Percentiles rank a stretch among this genome's conserved stretches.
Evolutionary conservation across 2,329 filamentous ascomycete genomes (phyloP).

Genomic region (Phoma sp.): DNA sequence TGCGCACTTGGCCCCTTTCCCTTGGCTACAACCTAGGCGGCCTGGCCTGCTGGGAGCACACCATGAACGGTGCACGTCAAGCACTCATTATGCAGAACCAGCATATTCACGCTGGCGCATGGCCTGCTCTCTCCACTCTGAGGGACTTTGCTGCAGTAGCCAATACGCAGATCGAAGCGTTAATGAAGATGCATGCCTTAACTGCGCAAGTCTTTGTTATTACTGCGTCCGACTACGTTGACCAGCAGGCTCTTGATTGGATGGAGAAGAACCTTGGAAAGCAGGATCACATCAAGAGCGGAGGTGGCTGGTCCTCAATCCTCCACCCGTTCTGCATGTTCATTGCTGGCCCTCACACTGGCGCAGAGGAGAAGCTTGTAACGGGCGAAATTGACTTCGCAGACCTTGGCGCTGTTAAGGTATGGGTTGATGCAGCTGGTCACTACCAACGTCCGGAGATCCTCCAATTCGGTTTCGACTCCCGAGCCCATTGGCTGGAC

Average conservation of each 20-base stretch:
- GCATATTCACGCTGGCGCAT: slow-evolving; percentile 48
- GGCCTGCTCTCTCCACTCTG: slow-evolving; percentile 47
- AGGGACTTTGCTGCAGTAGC: slow-evolving; percentile 51
- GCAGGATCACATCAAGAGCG: slow-evolving; percentile 42
- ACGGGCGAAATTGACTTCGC: slow-evolving; percentile 45
- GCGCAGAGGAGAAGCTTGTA: slow-evolving; percentile 43
- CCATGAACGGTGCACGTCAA: slow-evolving; percentile 48
- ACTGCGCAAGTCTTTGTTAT: slow-evolving; percentile 56
- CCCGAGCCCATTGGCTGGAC: slow-evolving; percentile 39
- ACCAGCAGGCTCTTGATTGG: slow-evolving; percentile 51
- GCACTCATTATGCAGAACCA: slow-evolving; percentile 44
- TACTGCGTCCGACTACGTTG: slow-evolving; percentile 52
- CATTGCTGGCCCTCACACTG: slow-evolving; percentile 45
- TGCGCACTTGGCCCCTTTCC: slow-evolving; percentile 39
- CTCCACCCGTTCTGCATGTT: slow-evolving; percentile 46
- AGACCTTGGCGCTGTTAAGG: slow-evolving; percentile 42
- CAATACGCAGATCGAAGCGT: slow-evolving; percentile 54
- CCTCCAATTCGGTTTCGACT: slow-evolving; percentile 41
- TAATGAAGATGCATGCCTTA: slow-evolving; percentile 56
- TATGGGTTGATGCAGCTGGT: slow-evolving; percentile 47
- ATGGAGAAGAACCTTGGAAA: slow-evolving; percentile 47
- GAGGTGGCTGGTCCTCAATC: slow-evolving; percentile 46
- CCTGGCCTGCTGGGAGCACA: slow-evolving; percentile 49
- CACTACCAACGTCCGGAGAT: slow-evolving; percentile 48
- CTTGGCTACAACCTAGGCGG: slow-evolving; percentile 46